Evolutionary conservation across 768 basidiomycete species (phyloP).

Genomic region (Neoboletus magnificus): DNA sequence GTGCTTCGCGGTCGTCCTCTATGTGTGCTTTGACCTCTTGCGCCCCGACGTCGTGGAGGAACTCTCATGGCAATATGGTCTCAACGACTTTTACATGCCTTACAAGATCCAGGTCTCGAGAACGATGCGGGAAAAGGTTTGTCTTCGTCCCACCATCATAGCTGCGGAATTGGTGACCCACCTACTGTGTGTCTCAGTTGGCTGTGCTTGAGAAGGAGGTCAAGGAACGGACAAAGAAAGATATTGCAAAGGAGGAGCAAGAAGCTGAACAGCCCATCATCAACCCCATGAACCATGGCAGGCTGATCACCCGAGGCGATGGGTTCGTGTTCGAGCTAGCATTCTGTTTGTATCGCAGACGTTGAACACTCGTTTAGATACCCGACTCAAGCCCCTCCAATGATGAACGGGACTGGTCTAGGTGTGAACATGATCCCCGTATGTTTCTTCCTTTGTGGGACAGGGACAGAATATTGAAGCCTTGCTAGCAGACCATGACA

Average conservation of each 20-base stretch:
- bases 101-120: slow-evolving; percentile 89
- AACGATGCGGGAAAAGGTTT: slow-evolving; percentile 70
- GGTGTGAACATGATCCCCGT: slow-evolving; percentile 57
- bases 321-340: slow-evolving; percentile 34
- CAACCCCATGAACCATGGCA: slow-evolving; percentile 68
- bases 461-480: slow-evolving; percentile 4
- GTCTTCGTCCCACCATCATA: slow-evolving; percentile 6
- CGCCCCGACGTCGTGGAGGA: slow-evolving; percentile 92
- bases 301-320: slow-evolving; percentile 75
- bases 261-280: slow-evolving; percentile 87
- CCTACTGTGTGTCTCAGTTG: slow-evolving; percentile 42
- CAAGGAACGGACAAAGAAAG: slow-evolving; percentile 82
- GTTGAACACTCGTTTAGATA: slow-evolving; percentile 40
- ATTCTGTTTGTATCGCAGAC: not conserved
- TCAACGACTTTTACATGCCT: slow-evolving; percentile 98
- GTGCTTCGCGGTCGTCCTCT: slow-evolving; percentile 89
- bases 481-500: slow-evolving; percentile 52
- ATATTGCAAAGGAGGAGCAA: slow-evolving; percentile 82
- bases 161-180: slow-evolving; percentile 7
- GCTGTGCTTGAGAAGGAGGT: slow-evolving; percentile 84
- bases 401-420: slow-evolving; percentile 50
- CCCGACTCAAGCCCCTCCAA: slow-evolving; percentile 60
- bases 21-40: slow-evolving; percentile 92
- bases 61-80: slow-evolving; percentile 91
- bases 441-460: slow-evolving; percentile 25